phyloP scores from a whole-genome alignment of 169 alveolate species.

The Pseudocohnilembus persalinus region DNA sequence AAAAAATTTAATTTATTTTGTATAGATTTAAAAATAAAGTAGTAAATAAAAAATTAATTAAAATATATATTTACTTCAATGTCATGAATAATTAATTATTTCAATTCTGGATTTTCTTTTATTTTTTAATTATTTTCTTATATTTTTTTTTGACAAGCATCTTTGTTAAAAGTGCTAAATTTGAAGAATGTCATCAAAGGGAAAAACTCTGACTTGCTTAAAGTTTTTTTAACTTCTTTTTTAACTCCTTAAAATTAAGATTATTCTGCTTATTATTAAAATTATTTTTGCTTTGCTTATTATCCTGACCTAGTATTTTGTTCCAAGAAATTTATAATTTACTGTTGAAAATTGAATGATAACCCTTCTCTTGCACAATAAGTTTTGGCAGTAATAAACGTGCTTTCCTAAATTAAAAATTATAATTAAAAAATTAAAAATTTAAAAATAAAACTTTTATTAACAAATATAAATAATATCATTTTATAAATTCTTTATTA shows the following conservation, averaged over 20 bases:
- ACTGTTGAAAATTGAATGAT: conserved; percentile 37
- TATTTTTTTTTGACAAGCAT: conserved; percentile 33
- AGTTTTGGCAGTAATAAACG: conserved; percentile 81
- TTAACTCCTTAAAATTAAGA: not conserved
- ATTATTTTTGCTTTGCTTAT: not conserved
- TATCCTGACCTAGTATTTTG: conserved; percentile 36
- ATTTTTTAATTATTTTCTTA: conserved; percentile 13
- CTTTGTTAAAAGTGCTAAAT: conserved; percentile 16
- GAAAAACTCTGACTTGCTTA: conserved; percentile 10
- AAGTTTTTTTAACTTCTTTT: conserved; percentile 3
- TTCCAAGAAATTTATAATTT: conserved; percentile 46
- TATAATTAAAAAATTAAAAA: too few relatives aligned
- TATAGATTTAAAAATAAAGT: too few relatives aligned
- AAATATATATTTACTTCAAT: too few relatives aligned
- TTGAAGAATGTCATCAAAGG: conserved; percentile 19
- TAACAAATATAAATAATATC: not conserved
- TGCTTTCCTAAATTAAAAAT: conserved; percentile 56
- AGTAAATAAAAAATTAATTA: too few relatives aligned
- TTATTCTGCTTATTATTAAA: conserved; percentile 23
- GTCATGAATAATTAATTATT: not conserved
- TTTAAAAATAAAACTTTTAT: too few relatives aligned
- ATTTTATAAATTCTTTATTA: too few relatives aligned
- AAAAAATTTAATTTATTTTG: too few relatives aligned
- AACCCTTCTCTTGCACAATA: conserved; percentile 82
- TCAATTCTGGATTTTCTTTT: not conserved